Percentiles rank a stretch among this genome's conserved stretches.
Evolutionary conservation across 345 rosid genomes (phyloP).

Genomic region (Eucalyptus lansdowneana): DNA sequence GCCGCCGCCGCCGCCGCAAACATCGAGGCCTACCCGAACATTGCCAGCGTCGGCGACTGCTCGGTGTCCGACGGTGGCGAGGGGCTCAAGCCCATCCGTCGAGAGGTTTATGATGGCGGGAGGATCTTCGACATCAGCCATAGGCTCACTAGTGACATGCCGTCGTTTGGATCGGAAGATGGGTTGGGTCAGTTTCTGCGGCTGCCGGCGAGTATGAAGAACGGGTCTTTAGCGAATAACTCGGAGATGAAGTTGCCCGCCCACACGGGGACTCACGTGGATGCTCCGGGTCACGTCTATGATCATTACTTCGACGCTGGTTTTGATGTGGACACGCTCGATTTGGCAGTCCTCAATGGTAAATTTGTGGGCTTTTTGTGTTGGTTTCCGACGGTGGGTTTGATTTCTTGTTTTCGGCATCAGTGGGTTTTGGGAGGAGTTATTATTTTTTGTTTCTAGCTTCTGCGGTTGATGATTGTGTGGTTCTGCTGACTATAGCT

Average conservation of each 20-base stretch:
- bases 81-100: background rate
- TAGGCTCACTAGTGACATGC: slow-evolving; percentile 10
- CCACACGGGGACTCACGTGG: slow-evolving; percentile 47
- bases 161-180: slow-evolving; percentile 3
- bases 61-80: background rate
- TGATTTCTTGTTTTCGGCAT: background rate
- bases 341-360: slow-evolving; percentile 14
- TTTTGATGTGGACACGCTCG: slow-evolving; percentile 31
- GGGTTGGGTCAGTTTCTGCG: slow-evolving; percentile 28
- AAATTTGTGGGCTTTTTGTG: background rate
- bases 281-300: slow-evolving; percentile 38
- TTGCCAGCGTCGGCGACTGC: background rate
- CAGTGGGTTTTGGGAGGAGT: background rate
- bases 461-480: background rate
- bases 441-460: background rate
- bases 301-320: slow-evolving; percentile 38
- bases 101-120: slow-evolving; percentile 14
- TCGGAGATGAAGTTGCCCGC: slow-evolving; percentile 19
- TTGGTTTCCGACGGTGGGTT: background rate
- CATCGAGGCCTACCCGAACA: background rate
- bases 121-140: slow-evolving; percentile 39
- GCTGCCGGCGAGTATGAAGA: slow-evolving; percentile 25
- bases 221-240: slow-evolving; percentile 19
- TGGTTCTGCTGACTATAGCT: background rate
- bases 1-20: background rate